Percentiles rank a stretch among this genome's conserved stretches.
These are phyloP conservation scores for Penicillium sclerotiorum DNA, from an alignment of 2,329 filamentous ascomycete species.

Conservation along the genomic window DNA sequence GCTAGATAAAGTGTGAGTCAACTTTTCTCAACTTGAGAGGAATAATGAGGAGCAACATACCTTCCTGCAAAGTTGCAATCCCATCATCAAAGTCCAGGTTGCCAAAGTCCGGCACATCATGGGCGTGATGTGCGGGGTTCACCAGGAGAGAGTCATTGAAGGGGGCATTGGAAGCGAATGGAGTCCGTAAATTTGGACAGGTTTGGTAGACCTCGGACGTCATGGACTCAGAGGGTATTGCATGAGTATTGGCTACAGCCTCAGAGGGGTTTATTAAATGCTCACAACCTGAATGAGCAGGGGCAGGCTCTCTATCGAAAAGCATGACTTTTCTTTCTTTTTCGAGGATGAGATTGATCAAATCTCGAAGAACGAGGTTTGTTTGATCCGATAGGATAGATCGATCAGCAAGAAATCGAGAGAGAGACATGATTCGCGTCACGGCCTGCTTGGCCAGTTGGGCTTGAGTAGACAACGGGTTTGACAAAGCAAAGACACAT, in stretches of 20 bases:
- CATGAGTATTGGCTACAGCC: background rate
- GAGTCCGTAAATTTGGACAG: background rate
- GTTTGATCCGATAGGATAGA: constrained; percentile 42
- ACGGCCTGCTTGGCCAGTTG: constrained; percentile 49
- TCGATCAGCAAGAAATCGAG: constrained; percentile 39
- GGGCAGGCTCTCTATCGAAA: background rate
- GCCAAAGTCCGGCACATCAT: background rate
- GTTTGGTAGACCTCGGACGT: background rate
- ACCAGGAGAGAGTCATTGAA: background rate
- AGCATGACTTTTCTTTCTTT: constrained; percentile 29
- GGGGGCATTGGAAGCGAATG: background rate
- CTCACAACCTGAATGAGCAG: background rate
- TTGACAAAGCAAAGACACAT: constrained; percentile 45
- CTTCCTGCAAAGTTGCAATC: background rate
- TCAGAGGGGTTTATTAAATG: background rate
- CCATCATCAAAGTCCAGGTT: background rate
- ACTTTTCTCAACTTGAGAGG: background rate
- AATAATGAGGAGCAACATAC: background rate
- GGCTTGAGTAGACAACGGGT: constrained; percentile 46
- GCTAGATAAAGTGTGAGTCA: background rate
- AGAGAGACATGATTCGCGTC: constrained; percentile 46
- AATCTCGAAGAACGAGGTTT: constrained; percentile 25
- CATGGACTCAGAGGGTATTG: no score
- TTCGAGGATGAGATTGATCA: constrained; percentile 27
- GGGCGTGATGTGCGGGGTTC: background rate